These are phyloP conservation scores for Arxiozyma slooffiae DNA, from an alignment of 1,139 yeast genomes.

Conservation along the genomic window DNA sequence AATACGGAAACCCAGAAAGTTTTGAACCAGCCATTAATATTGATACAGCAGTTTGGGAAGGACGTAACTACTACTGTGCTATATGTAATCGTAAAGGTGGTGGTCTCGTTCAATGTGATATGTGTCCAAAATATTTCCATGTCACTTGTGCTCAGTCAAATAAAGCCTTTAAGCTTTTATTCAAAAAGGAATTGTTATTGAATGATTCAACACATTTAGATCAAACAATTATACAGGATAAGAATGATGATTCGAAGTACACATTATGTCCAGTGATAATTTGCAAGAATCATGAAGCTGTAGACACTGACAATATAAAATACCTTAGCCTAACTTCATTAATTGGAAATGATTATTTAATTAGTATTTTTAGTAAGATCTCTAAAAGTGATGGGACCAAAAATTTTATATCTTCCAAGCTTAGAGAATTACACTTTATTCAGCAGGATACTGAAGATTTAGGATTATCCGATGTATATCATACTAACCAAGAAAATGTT, in stretches of 20 bases:
- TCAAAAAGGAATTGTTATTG: constrained; percentile 22
- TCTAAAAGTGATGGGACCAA: constrained; percentile 8
- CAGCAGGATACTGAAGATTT: background rate
- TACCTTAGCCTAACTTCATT: constrained; percentile 6
- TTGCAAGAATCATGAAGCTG: constrained; percentile 13
- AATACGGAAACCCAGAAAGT: constrained; percentile 34
- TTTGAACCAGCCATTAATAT: constrained; percentile 40
- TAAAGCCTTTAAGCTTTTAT: constrained; percentile 39
- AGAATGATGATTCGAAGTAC: constrained; percentile 2
- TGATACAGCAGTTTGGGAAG: constrained; percentile 13
- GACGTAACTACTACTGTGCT: constrained; percentile 28
- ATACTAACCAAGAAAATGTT: background rate
- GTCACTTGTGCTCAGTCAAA: constrained; percentile 58
- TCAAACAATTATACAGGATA: constrained; percentile 1
- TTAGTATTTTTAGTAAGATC: constrained; percentile 11
- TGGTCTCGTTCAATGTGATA: constrained; percentile 35
- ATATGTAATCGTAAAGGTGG: constrained; percentile 39
- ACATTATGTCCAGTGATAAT: constrained; percentile 13
- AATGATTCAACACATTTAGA: background rate
- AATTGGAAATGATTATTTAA: constrained; percentile 4
- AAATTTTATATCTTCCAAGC: constrained; percentile 10
- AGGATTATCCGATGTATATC: background rate
- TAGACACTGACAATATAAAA: background rate
- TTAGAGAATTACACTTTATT: constrained; percentile 8
- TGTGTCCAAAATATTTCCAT: constrained; percentile 41